Conservation (phyloP, 257 asterid genomes). For the Solanum microdontum region DNA sequence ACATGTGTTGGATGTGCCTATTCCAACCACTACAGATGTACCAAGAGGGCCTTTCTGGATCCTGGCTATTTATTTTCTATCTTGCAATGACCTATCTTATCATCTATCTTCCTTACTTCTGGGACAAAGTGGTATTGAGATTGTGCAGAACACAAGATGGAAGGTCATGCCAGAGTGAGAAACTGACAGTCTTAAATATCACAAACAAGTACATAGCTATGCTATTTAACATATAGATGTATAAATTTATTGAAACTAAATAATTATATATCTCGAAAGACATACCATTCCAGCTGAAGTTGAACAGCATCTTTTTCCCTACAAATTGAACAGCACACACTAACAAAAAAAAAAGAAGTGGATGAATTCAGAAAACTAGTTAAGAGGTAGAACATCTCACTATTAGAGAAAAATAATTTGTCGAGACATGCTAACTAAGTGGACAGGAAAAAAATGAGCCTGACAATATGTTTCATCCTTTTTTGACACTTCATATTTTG, state of each 20-base stretch:
- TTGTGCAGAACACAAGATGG: neutral
- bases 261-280: constrained; percentile 1
- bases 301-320: constrained; percentile 91
- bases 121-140: neutral
- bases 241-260: neutral
- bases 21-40: neutral
- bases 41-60: neutral
- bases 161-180: neutral
- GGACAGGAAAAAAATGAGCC: neutral
- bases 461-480: neutral
- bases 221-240: neutral
- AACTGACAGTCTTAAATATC: neutral
- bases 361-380: constrained; percentile 7
- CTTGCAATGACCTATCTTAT: neutral
- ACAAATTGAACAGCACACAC: neutral
- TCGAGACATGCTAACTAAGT: neutral
- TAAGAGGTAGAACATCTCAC: neutral
- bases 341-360: neutral
- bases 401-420: neutral
- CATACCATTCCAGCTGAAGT: constrained; percentile 80
- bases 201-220: neutral
- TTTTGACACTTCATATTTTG: neutral
- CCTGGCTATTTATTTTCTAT: neutral
- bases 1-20: neutral
- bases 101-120: neutral